A percentile compares a stretch with the other conserved stretches of the same genome.
phyloP scores from a whole-genome alignment of 1,284 basidiomycete species.

The Salmacisia buchloeana region DNA sequence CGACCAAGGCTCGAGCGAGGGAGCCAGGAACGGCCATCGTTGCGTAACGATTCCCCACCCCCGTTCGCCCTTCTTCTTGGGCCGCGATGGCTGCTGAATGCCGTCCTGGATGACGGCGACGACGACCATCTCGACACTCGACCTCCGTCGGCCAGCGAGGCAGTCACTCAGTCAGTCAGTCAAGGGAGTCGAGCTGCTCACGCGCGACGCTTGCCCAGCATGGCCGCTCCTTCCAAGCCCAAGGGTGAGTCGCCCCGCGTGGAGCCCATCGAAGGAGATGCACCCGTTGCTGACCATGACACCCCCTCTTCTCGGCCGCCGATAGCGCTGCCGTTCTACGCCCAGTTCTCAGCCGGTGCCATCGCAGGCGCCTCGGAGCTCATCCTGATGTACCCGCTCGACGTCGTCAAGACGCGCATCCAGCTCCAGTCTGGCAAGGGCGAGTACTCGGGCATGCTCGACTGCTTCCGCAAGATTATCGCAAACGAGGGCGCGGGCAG shows the following conservation, averaged over 20 bases:
- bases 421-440: constrained; percentile 72
- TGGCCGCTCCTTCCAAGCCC: constrained; percentile 4
- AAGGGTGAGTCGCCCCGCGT: background rate
- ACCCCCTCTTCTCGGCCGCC: background rate
- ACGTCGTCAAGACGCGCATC: constrained; percentile 83
- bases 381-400: constrained; percentile 80
- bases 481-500: constrained; percentile 73
- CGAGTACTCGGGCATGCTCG: constrained; percentile 64
- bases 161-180: no score
- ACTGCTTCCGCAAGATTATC: constrained; percentile 70
- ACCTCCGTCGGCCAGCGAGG: no score
- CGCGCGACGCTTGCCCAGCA: no score
- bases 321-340: constrained; percentile 65
- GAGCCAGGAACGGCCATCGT: no score
- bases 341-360: constrained; percentile 83
- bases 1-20: no score
- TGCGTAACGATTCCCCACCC: no score
- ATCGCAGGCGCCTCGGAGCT: constrained; percentile 80
- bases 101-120: no score
- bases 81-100: no score
- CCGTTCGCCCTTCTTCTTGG: no score
- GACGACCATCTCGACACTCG: no score
- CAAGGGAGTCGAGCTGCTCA: no score
- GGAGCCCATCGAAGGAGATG: background rate
- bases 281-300: background rate